A percentile compares a stretch with the other conserved stretches of the same genome.
Conservation (phyloP, 2,329 filamentous ascomycete species). For the Aspergillus intermedius region DNA sequence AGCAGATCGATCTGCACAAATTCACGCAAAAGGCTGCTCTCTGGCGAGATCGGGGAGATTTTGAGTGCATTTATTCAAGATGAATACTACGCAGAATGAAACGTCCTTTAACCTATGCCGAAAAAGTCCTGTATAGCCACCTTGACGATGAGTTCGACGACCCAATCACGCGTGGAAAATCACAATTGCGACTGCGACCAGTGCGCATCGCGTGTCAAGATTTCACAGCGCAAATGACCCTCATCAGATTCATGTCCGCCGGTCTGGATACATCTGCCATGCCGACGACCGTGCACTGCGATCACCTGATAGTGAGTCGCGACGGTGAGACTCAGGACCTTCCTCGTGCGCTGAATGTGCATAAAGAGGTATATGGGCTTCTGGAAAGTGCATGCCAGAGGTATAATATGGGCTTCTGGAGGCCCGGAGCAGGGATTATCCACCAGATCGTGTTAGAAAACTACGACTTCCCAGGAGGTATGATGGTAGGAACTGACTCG, state of each 20-base stretch:
- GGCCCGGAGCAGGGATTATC: constrained; percentile 96
- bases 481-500: constrained; percentile 95
- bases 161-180: constrained; percentile 91
- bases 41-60: not conserved
- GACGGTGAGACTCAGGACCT: constrained; percentile 90
- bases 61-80: too few relatives aligned
- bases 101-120: constrained; percentile 86
- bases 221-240: constrained; percentile 98
- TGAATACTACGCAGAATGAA: constrained; percentile 48
- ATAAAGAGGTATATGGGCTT: constrained; percentile 99
- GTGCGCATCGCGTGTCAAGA: constrained; percentile 99
- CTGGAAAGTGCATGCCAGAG: constrained; percentile 88
- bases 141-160: constrained; percentile 93
- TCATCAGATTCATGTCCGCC: constrained; percentile 98
- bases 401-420: constrained; percentile 99
- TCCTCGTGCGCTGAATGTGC: constrained; percentile 80
- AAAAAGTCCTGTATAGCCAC: constrained; percentile 99
- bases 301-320: constrained; percentile 98
- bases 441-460: constrained; percentile 98
- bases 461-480: constrained; percentile 97
- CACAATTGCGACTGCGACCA: constrained; percentile 92
- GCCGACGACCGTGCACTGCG: constrained; percentile 93
- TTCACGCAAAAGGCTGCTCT: not conserved
- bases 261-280: constrained; percentile 94
- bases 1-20: not conserved